Evolutionary conservation across 441 rosid genomes (phyloP).

Genomic region (Oxalis stricta): DNA sequence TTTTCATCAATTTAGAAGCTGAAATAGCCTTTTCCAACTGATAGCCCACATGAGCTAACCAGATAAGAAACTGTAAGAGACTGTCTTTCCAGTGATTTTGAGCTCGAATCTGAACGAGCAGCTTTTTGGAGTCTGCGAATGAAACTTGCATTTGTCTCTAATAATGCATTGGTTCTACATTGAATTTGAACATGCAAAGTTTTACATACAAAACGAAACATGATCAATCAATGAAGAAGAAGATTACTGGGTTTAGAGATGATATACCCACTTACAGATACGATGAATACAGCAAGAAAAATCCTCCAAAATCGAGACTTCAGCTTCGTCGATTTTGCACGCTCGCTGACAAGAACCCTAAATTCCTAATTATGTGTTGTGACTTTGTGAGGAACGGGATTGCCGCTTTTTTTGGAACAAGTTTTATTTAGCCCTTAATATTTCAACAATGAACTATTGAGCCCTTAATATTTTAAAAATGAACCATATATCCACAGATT

Average conservation of each 20-base stretch:
- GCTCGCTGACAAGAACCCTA: no score
- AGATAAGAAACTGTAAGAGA: conserved; percentile 8
- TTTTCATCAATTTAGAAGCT: conserved; percentile 1
- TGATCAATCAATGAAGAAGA: neutral
- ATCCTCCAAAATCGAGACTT: no score
- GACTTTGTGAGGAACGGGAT: no score
- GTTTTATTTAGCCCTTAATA: no score
- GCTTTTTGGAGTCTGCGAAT: neutral
- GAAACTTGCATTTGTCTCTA: neutral
- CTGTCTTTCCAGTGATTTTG: neutral
- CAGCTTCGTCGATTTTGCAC: no score
- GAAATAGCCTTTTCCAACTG: conserved; percentile 8
- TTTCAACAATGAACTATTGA: no score
- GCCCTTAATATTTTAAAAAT: no score
- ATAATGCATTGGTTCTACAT: neutral
- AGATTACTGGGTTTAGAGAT: neutral
- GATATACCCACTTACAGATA: no score
- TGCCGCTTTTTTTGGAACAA: no score
- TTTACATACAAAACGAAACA: conserved; percentile 1
- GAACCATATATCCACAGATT: no score
- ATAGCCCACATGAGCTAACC: conserved; percentile 10
- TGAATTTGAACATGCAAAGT: neutral
- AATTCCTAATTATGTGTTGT: no score
- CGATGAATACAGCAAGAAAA: no score
- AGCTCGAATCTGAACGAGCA: neutral